Conservation (phyloP, 257 asterid species). For the Fraxinus anomala region DNA sequence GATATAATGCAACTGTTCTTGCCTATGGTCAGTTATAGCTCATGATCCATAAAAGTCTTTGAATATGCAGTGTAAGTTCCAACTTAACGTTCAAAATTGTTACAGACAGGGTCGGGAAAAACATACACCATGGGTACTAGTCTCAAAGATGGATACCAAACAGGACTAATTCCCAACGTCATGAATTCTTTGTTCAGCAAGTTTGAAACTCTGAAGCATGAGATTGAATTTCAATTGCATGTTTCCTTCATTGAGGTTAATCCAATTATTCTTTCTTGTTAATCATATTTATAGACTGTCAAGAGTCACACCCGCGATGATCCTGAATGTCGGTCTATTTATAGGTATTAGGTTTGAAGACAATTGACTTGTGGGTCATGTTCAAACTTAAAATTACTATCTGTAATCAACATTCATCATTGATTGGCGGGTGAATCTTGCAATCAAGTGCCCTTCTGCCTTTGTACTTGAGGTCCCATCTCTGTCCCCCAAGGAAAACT, state of each 20-base stretch:
- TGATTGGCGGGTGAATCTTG: too few relatives aligned
- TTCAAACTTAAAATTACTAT: neutral
- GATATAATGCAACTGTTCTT: constrained; percentile 96
- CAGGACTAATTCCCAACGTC: constrained; percentile 84
- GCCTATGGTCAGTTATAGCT: constrained; percentile 85
- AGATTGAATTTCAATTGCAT: constrained; percentile 86
- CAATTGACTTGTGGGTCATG: neutral
- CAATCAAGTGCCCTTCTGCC: too few relatives aligned
- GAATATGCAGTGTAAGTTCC: neutral
- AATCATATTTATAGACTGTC: constrained; percentile 6
- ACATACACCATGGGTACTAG: constrained; percentile 94
- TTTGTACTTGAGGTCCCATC: too few relatives aligned
- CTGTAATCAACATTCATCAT: too few relatives aligned
- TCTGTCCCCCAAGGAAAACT: too few relatives aligned
- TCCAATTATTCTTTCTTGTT: constrained; percentile 15
- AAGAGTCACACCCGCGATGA: neutral
- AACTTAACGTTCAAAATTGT: constrained; percentile 24
- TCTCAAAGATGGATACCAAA: constrained; percentile 72
- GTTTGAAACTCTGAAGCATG: constrained; percentile 76
- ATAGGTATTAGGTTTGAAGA: neutral
- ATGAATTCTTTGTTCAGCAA: constrained; percentile 80
- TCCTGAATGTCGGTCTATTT: neutral
- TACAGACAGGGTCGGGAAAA: constrained; percentile 98
- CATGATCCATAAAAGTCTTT: neutral
- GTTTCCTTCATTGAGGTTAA: constrained; percentile 94